These are phyloP conservation scores for Pyrenochaeta sp. DNA, from an alignment of 2,329 filamentous ascomycete species.

Conservation along the genomic window DNA sequence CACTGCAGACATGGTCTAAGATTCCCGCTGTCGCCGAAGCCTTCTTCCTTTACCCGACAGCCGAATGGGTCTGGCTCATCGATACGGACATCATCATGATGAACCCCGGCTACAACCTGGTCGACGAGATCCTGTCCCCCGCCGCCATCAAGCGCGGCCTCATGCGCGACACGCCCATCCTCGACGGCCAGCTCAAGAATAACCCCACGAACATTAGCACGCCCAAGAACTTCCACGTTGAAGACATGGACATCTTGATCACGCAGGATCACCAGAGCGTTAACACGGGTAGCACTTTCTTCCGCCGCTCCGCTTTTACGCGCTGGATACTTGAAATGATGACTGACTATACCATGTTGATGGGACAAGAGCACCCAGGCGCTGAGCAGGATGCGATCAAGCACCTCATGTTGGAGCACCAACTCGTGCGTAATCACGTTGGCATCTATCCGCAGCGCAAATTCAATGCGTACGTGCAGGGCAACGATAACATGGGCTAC, in stretches of 20 bases:
- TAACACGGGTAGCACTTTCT: slow-evolving; percentile 52
- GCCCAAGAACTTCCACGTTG: slow-evolving; percentile 36
- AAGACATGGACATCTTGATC: slow-evolving; percentile 51
- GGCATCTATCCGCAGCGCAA: slow-evolving; percentile 49
- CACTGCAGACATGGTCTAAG: slow-evolving; percentile 50
- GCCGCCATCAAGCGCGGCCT: slow-evolving; percentile 38
- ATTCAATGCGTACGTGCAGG: slow-evolving; percentile 50
- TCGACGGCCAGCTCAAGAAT: slow-evolving; percentile 37
- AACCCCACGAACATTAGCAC: slow-evolving; percentile 39
- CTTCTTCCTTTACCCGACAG: slow-evolving; percentile 48
- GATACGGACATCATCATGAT: slow-evolving; percentile 54
- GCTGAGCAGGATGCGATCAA: slow-evolving; percentile 50
- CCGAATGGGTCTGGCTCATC: slow-evolving; percentile 54
- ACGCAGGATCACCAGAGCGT: slow-evolving; percentile 53
- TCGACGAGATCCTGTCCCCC: slow-evolving; percentile 44
- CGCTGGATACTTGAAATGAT: slow-evolving; percentile 50
- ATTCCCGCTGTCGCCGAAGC: slow-evolving; percentile 52
- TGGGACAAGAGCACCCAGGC: slow-evolving; percentile 41
- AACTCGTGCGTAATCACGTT: slow-evolving; percentile 48
- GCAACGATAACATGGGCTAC: slow-evolving; percentile 49
- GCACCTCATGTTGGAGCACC: slow-evolving; percentile 47
- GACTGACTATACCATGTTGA: slow-evolving; percentile 48
- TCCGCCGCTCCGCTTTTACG: slow-evolving; percentile 49
- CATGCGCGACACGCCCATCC: slow-evolving; percentile 36
- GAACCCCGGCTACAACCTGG: slow-evolving; percentile 45